Evolutionary conservation across 495 filamentous ascomycete species (phyloP).

Genomic region (Podospora comata): DNA sequence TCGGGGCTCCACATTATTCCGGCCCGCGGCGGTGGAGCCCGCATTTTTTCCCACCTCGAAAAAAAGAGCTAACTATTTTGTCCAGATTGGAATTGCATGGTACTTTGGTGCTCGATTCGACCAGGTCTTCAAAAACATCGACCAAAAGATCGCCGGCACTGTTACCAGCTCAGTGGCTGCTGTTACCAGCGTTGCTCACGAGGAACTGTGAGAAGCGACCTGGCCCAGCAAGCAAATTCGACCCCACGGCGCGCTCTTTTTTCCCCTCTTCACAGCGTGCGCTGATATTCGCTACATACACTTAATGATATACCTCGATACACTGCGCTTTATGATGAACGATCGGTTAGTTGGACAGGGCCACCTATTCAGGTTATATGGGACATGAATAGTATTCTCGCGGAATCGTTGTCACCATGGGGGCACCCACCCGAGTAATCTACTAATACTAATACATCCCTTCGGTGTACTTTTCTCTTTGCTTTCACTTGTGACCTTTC

Average conservation of each 20-base stretch:
- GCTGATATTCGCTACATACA: constrained; percentile 8
- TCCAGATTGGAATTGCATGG: constrained; percentile 64
- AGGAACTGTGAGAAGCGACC: constrained; percentile 39
- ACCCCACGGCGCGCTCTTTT: constrained; percentile 14
- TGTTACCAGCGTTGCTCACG: constrained; percentile 29
- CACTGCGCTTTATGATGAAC: constrained; percentile 14
- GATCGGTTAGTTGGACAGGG: constrained; percentile 8
- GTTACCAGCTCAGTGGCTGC: constrained; percentile 18
- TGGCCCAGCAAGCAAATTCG: constrained; percentile 4
- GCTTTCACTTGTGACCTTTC: background rate
- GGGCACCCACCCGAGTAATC: background rate
- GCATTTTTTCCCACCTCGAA: background rate
- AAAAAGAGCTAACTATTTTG: constrained; percentile 4
- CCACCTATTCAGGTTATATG: background rate
- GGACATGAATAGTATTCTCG: background rate
- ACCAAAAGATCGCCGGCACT: constrained; percentile 24
- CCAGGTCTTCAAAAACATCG: constrained; percentile 39
- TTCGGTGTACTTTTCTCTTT: background rate
- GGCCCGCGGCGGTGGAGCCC: constrained; percentile 5
- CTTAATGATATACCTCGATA: constrained; percentile 19
- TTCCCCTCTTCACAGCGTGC: constrained; percentile 9
- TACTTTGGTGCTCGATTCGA: constrained; percentile 61
- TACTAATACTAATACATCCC: constrained; percentile 11
- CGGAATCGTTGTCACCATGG: background rate
- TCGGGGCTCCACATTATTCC: constrained; percentile 7